These are phyloP conservation scores for Pleurotus ostreatus DNA, from an alignment of 768 basidiomycete species.

Conservation along the genomic window DNA sequence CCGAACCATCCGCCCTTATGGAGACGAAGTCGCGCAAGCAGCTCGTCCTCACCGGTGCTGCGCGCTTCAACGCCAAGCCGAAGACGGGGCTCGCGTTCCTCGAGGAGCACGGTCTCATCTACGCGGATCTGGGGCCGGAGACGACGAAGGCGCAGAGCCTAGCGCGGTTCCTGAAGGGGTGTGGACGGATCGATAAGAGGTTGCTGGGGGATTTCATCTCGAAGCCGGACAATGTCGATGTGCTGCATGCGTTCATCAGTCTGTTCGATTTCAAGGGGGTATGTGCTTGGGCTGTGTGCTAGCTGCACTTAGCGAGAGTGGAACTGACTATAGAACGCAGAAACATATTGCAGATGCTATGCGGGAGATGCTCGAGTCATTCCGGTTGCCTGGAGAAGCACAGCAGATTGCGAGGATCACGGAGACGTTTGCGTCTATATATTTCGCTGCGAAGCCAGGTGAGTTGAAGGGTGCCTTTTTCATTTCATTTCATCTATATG, in stretches of 20 bases:
- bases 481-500: not conserved
- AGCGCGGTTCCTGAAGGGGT: constrained; percentile 82
- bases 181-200: constrained; percentile 86
- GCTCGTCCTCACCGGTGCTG: constrained; percentile 75
- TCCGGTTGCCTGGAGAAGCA: constrained; percentile 91
- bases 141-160: constrained; percentile 65
- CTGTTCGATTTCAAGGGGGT: constrained; percentile 90
- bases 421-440: constrained; percentile 89
- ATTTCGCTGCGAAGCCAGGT: constrained; percentile 85
- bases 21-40: constrained; percentile 82
- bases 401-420: constrained; percentile 94
- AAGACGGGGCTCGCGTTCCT: constrained; percentile 87
- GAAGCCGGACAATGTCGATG: constrained; percentile 77
- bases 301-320: constrained; percentile 17
- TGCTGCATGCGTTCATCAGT: constrained; percentile 85
- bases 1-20: constrained; percentile 52
- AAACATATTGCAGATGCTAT: constrained; percentile 95
- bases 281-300: not conserved
- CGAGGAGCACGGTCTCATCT: constrained; percentile 87
- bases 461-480: constrained; percentile 13
- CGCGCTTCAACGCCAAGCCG: constrained; percentile 89
- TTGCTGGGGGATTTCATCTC: constrained; percentile 92
- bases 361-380: constrained; percentile 89
- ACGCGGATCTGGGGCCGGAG: constrained; percentile 53
- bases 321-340: constrained; percentile 31